A percentile compares a stretch with the other conserved stretches of the same genome.
These are phyloP conservation scores for Plasmodium reichenowi DNA, from an alignment of 169 alveolate species.

Conservation along the genomic window DNA sequence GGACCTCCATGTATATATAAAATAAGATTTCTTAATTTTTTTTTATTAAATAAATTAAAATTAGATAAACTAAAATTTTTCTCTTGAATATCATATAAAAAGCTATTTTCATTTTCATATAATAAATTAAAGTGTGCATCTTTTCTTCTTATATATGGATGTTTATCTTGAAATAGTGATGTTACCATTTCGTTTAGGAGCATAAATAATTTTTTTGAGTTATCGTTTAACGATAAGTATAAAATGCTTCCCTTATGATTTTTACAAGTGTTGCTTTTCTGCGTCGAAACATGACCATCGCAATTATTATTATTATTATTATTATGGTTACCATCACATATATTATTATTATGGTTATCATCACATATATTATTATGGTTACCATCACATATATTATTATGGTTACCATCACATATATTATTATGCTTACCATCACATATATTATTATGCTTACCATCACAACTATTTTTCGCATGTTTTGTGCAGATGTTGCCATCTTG, in stretches of 20 bases:
- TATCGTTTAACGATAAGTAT: conserved; percentile 40
- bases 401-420: too few relatives aligned
- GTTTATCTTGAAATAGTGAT: conserved; percentile 33
- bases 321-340: too few relatives aligned
- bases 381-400: too few relatives aligned
- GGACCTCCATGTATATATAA: conserved; percentile 78
- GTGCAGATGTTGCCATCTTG: not conserved
- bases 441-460: too few relatives aligned
- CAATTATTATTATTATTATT: too few relatives aligned
- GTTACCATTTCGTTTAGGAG: conserved; percentile 68
- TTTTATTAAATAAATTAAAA: conserved; percentile 68
- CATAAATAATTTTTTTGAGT: conserved; percentile 43
- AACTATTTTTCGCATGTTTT: too few relatives aligned
- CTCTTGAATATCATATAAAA: conserved; percentile 18
- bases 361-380: too few relatives aligned
- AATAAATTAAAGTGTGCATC: conserved; percentile 48
- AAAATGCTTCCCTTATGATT: not conserved
- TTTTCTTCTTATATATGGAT: conserved; percentile 76
- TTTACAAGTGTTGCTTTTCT: too few relatives aligned
- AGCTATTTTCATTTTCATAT: conserved; percentile 25
- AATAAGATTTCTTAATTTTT: conserved; percentile 57
- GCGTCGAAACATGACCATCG: too few relatives aligned
- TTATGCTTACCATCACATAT: too few relatives aligned
- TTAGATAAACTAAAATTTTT: conserved; percentile 42
- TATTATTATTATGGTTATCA: too few relatives aligned